Percentiles rank a stretch among this genome's conserved stretches.
phyloP scores from a whole-genome alignment of 257 asterid species.

The Coffea eugenioides region DNA sequence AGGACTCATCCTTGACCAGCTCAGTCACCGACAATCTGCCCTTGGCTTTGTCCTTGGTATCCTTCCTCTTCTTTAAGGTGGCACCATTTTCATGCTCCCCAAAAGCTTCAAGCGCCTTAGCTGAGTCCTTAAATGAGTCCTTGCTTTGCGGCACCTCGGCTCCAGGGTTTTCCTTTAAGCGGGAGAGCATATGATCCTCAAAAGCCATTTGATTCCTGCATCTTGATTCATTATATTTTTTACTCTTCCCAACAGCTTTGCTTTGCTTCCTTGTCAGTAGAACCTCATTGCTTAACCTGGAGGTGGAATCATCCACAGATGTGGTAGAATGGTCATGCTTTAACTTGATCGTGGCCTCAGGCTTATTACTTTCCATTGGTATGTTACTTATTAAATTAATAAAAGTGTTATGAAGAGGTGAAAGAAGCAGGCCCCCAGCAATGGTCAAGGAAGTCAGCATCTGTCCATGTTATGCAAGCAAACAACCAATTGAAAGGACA shows the following conservation, averaged over 20 bases:
- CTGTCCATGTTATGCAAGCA: constrained; percentile 37
- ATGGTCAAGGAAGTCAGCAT: constrained; percentile 61
- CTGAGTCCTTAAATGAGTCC: constrained; percentile 25
- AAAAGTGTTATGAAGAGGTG: constrained; percentile 73
- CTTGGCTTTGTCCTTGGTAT: constrained; percentile 39
- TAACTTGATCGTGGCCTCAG: constrained; percentile 38
- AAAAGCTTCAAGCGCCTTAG: constrained; percentile 19
- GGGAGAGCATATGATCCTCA: constrained; percentile 29
- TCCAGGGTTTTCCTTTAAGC: constrained; percentile 30
- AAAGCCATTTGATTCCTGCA: constrained; percentile 26
- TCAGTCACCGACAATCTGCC: constrained; percentile 22
- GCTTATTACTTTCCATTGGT: constrained; percentile 32
- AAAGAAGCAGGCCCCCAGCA: constrained; percentile 47
- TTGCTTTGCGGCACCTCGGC: constrained; percentile 37
- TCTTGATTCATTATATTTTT: constrained; percentile 36
- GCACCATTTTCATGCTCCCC: constrained; percentile 32
- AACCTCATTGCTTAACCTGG: constrained; percentile 37
- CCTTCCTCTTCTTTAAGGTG: constrained; percentile 37
- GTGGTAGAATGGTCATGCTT: constrained; percentile 25
- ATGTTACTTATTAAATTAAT: constrained; percentile 41
- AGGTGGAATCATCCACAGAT: constrained; percentile 30
- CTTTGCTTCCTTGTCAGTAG: constrained; percentile 36
- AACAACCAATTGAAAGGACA: constrained; percentile 13
- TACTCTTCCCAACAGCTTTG: constrained; percentile 38
- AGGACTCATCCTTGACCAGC: constrained; percentile 22